Evolutionary conservation across 2,329 filamentous ascomycete genomes (phyloP).

Genomic region (Zasmidium citrigriseum): DNA sequence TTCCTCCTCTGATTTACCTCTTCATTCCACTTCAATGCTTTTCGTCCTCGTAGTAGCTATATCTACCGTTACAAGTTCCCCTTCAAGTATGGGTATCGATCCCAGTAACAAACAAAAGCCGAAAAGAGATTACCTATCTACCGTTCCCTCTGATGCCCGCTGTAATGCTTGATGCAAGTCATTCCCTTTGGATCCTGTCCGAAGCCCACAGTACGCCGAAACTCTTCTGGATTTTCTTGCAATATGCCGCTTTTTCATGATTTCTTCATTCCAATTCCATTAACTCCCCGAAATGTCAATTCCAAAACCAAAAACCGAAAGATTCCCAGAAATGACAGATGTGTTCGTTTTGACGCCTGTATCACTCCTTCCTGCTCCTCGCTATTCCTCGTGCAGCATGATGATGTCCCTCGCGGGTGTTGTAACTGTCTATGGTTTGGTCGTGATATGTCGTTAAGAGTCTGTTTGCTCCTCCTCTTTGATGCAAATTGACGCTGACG

Average conservation of each 20-base stretch:
- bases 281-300: not conserved
- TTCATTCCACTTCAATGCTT: not conserved
- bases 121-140: not conserved
- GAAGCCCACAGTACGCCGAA: not conserved
- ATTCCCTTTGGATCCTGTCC: too few species aligned
- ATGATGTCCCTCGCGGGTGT: not conserved
- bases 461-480: not conserved
- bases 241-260: not conserved
- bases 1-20: not conserved
- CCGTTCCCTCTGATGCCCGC: not conserved
- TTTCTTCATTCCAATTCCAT: not conserved
- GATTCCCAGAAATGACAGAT: not conserved
- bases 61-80: conserved; percentile 4
- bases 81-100: not conserved
- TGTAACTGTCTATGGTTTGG: not conserved
- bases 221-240: not conserved
- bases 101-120: not conserved
- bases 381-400: too few species aligned
- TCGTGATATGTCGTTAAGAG: not conserved
- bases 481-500: not conserved
- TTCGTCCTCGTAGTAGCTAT: not conserved
- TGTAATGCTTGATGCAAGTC: too few species aligned
- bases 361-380: not conserved
- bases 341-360: not conserved
- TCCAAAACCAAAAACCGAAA: not conserved